Conservation (phyloP, 176 grass and related monocot genomes). For the Alopecurus myosuroides region DNA sequence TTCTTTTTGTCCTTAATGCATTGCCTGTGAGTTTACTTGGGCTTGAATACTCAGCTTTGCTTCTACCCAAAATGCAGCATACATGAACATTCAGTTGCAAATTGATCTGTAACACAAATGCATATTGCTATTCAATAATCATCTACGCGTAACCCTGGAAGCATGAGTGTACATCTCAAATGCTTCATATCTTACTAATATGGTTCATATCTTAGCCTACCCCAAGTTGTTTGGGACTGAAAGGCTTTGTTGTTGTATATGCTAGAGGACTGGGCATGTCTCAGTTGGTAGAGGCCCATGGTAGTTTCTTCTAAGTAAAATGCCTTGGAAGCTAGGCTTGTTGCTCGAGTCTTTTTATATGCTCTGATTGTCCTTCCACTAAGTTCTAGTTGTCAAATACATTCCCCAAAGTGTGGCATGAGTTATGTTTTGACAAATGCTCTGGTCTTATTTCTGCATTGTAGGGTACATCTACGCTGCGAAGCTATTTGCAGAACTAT, state of each 20-base stretch:
- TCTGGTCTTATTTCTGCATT: constrained; percentile 24
- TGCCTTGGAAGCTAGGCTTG: background rate
- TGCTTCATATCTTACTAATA: constrained; percentile 8
- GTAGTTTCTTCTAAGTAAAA: background rate
- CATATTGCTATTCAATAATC: background rate
- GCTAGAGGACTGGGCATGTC: background rate
- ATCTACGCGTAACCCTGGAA: background rate
- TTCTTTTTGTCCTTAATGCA: constrained; percentile 73
- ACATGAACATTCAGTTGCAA: constrained; percentile 3
- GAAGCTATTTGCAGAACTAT: constrained; percentile 62
- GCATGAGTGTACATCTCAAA: background rate
- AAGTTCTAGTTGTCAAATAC: background rate
- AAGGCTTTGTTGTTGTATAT: no score
- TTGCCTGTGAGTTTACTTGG: constrained; percentile 56
- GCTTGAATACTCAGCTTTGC: background rate
- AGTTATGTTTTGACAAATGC: constrained; percentile 16
- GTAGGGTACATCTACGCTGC: constrained; percentile 73
- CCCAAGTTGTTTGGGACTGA: no score
- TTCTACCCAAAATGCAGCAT: background rate
- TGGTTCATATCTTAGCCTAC: no score
- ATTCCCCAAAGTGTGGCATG: background rate
- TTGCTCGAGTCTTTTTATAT: background rate
- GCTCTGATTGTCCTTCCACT: background rate
- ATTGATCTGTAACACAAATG: background rate
- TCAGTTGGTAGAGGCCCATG: background rate